phyloP scores from a whole-genome alignment of 805 yeast genomes.

The Pichia californica region DNA sequence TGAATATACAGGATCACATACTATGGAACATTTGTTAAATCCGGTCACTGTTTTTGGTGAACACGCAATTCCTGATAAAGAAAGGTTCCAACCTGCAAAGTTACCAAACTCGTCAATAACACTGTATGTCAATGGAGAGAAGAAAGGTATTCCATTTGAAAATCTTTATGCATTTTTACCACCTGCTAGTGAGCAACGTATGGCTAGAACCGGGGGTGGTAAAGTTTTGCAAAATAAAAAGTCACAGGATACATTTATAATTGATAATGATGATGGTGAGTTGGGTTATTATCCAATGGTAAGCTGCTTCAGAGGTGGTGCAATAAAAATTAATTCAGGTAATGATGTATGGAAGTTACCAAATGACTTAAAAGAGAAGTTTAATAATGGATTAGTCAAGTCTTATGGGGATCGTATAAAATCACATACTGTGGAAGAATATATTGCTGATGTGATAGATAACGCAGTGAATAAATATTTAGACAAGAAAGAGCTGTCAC shows the following conservation, averaged over 20 bases:
- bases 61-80: conserved; percentile 49
- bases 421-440: conserved; percentile 72
- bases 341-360: conserved; percentile 51
- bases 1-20: conserved; percentile 65
- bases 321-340: conserved; percentile 63
- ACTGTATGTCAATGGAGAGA: conserved; percentile 73
- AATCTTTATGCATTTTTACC: conserved; percentile 73
- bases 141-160: conserved; percentile 58
- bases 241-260: conserved; percentile 10
- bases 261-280: conserved; percentile 67
- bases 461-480: conserved; percentile 64
- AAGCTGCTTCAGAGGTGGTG: conserved; percentile 75
- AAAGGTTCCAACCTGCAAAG: conserved; percentile 40
- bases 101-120: conserved; percentile 54
- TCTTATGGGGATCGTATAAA: conserved; percentile 56
- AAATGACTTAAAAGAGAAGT: conserved; percentile 23
- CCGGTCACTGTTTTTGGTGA: conserved; percentile 71
- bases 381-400: conserved; percentile 30
- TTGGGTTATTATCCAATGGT: conserved; percentile 90
- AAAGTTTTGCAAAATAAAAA: not conserved
- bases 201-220: conserved; percentile 7
- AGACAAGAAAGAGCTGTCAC: conserved; percentile 27
- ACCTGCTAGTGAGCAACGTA: conserved; percentile 53
- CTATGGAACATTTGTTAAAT: conserved; percentile 66
- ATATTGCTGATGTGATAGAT: conserved; percentile 77